A percentile compares a stretch with the other conserved stretches of the same genome.
Evolutionary conservation across 148 eudicot species (phyloP).

Genomic region (Persicaria maculosa): DNA sequence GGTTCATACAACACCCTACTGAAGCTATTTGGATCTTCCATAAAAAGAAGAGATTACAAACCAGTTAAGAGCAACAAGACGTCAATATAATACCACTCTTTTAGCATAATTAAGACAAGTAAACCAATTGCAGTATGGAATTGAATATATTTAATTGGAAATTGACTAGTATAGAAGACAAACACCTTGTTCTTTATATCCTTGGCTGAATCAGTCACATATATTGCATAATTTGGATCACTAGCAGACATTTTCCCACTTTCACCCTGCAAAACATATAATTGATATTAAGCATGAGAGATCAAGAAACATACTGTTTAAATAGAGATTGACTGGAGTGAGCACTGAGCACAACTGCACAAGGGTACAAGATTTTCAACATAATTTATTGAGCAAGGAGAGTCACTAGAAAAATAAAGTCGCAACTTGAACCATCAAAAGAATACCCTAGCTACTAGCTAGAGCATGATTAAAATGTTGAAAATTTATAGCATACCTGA

Average conservation of each 20-base stretch:
- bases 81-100: background rate
- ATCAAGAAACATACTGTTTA: background rate
- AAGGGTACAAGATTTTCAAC: background rate
- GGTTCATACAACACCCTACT: background rate
- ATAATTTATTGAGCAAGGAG: background rate
- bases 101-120: background rate
- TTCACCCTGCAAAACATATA: conserved; percentile 59
- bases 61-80: background rate
- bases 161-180: background rate
- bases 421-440: conserved; percentile 4
- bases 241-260: conserved; percentile 95
- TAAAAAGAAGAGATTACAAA: background rate
- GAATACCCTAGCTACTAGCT: too few relatives aligned
- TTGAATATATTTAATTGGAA: background rate
- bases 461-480: background rate
- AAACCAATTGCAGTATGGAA: background rate
- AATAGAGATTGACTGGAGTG: background rate
- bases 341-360: background rate
- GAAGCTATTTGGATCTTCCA: background rate
- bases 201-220: conserved; percentile 86
- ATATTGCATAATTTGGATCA: conserved; percentile 97
- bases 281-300: background rate
- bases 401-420: background rate
- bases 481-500: conserved; percentile 43
- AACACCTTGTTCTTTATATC: conserved; percentile 80